Evolutionary conservation across 106 monocot genomes (phyloP).

Genomic region (Phalaenopsis aphrodite): DNA sequence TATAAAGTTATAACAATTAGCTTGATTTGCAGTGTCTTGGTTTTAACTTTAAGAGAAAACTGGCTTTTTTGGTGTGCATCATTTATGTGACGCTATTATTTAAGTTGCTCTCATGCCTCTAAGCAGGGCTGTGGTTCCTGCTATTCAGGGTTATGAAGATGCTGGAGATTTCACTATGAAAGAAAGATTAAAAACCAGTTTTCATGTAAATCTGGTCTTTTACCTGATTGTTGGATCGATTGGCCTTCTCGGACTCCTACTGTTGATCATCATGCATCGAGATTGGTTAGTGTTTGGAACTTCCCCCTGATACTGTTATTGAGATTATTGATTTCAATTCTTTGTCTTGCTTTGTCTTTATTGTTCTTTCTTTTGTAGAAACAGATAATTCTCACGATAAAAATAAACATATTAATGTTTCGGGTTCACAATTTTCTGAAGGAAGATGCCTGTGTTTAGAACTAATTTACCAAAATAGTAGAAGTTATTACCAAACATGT

Average conservation of each 20-base stretch:
- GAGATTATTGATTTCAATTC: background rate
- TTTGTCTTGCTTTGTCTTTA: background rate
- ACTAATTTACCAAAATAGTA: background rate
- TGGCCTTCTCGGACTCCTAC: slow-evolving; percentile 82
- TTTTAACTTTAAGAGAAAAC: background rate
- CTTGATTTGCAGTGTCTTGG: background rate
- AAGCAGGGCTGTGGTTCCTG: slow-evolving; percentile 92
- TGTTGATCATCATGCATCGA: slow-evolving; percentile 74
- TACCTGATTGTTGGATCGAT: slow-evolving; percentile 83
- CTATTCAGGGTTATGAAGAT: slow-evolving; percentile 97
- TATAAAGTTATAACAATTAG: background rate
- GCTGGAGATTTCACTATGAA: slow-evolving; percentile 91
- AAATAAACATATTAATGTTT: background rate
- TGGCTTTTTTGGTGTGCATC: background rate
- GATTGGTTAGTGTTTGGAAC: slow-evolving; percentile 46
- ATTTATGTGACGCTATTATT: background rate
- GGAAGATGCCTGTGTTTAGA: background rate
- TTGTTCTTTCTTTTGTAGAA: background rate
- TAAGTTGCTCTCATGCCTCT: slow-evolving; percentile 25
- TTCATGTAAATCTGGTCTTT: slow-evolving; percentile 74
- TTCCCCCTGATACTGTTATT: background rate
- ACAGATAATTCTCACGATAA: background rate
- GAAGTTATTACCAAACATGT: background rate
- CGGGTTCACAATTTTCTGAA: background rate
- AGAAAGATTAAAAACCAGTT: slow-evolving; percentile 87